Percentiles rank a stretch among this genome's conserved stretches.
Evolutionary conservation across 2,329 filamentous ascomycete species (phyloP).

Genomic region (Verticillium nonalfalfae): DNA sequence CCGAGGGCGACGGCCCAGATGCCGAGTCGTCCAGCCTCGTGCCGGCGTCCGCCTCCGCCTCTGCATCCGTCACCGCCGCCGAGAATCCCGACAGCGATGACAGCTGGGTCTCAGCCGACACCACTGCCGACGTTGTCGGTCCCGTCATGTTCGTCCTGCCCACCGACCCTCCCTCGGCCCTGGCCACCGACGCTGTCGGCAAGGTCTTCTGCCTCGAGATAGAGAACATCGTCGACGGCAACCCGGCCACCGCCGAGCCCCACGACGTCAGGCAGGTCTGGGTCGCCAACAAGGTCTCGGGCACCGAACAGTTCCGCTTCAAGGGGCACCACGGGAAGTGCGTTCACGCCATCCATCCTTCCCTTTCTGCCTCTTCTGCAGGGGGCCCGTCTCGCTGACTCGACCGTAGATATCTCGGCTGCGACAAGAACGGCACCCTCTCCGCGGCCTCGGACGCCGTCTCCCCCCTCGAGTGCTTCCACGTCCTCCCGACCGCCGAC

Average conservation of each 20-base stretch:
- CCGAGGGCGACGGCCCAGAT: conserved; percentile 33
- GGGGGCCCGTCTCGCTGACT: too few relatives aligned
- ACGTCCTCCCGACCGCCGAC: conserved; percentile 56
- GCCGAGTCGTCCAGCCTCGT: conserved; percentile 3
- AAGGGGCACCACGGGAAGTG: conserved; percentile 86
- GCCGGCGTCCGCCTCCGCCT: conserved; percentile 8
- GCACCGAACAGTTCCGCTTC: conserved; percentile 76
- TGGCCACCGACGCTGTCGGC: conserved; percentile 81
- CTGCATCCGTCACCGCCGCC: conserved; percentile 5
- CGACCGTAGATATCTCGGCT: conserved; percentile 65
- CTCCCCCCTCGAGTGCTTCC: conserved; percentile 76
- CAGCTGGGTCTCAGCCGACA: conserved; percentile 85
- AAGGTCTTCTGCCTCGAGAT: conserved; percentile 76
- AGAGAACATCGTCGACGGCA: conserved; percentile 82
- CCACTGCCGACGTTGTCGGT: conserved; percentile 66
- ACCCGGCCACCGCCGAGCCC: conserved; percentile 81
- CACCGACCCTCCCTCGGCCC: conserved; percentile 63
- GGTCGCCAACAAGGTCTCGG: conserved; percentile 78
- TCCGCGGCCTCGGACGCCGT: conserved; percentile 76
- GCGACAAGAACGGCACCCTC: conserved; percentile 75
- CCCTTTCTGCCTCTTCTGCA: background rate
- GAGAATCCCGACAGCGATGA: conserved; percentile 54
- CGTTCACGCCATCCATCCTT: conserved; percentile 13
- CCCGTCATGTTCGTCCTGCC: conserved; percentile 80
- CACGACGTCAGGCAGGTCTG: conserved; percentile 96